Conservation (phyloP, 306 rosid species). For the Alnus rubra region DNA sequence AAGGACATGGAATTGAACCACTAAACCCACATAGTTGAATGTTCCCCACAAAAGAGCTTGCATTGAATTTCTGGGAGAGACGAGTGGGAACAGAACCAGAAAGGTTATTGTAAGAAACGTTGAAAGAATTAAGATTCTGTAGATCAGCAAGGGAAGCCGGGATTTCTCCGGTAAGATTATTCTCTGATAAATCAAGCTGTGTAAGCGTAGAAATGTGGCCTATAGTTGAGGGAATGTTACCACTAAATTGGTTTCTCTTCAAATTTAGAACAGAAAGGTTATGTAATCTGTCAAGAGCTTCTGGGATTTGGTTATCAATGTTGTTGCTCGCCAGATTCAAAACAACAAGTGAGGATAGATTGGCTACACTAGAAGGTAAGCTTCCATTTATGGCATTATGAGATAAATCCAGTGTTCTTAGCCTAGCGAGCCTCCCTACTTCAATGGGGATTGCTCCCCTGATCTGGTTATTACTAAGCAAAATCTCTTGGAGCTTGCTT, state of each 20-base stretch:
- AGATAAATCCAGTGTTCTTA: slow-evolving; percentile 52
- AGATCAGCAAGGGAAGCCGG: slow-evolving; percentile 57
- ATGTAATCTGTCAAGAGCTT: slow-evolving; percentile 42
- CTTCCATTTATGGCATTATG: slow-evolving; percentile 57
- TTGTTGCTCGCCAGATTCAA: slow-evolving; percentile 53
- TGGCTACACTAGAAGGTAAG: slow-evolving; percentile 41
- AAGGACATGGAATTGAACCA: slow-evolving; percentile 58
- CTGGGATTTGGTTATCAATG: slow-evolving; percentile 48
- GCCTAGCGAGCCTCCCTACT: slow-evolving; percentile 56
- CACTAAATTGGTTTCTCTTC: slow-evolving; percentile 55
- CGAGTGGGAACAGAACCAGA: slow-evolving; percentile 72
- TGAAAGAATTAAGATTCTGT: slow-evolving; percentile 46
- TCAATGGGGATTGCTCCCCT: slow-evolving; percentile 54
- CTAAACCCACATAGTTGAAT: slow-evolving; percentile 73
- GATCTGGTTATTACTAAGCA: slow-evolving; percentile 49
- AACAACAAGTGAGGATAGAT: slow-evolving; percentile 44
- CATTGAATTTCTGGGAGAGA: slow-evolving; percentile 60
- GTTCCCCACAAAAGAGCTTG: slow-evolving; percentile 76
- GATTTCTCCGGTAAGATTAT: slow-evolving; percentile 69
- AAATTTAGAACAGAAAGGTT: slow-evolving; percentile 64
- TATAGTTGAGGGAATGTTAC: slow-evolving; percentile 58
- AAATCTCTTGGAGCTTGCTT: slow-evolving; percentile 47
- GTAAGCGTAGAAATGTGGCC: slow-evolving; percentile 64
- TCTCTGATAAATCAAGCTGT: slow-evolving; percentile 69
- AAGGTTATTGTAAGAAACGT: slow-evolving; percentile 76